phyloP scores from a whole-genome alignment of 1,139 yeast genomes.

The Protomyces macrosporus region DNA sequence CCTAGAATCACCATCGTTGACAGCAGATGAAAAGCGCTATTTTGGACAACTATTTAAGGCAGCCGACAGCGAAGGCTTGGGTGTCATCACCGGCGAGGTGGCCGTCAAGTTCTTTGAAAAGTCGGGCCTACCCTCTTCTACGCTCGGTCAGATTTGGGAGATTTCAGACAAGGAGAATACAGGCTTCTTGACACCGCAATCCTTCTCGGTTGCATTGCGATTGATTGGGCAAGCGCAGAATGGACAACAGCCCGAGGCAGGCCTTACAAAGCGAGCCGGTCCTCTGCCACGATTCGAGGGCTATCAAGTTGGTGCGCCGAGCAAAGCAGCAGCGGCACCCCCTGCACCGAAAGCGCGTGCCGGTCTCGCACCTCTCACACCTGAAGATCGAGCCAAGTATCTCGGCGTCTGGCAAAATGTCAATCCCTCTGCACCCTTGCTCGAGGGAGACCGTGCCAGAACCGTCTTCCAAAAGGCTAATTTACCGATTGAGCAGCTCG shows the following conservation, averaged over 20 bases:
- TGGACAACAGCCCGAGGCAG: constrained; percentile 43
- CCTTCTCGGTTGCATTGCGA: constrained; percentile 82
- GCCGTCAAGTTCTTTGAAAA: constrained; percentile 83
- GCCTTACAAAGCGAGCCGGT: constrained; percentile 41
- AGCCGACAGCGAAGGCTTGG: constrained; percentile 72
- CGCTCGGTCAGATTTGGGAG: constrained; percentile 91
- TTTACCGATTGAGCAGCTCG: constrained; percentile 74
- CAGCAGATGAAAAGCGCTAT: constrained; percentile 70
- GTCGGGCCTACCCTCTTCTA: constrained; percentile 72
- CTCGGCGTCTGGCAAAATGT: constrained; percentile 23
- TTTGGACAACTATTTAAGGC: constrained; percentile 71
- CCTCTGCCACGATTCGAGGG: constrained; percentile 46
- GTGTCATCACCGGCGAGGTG: constrained; percentile 82
- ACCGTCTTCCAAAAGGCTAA: constrained; percentile 72
- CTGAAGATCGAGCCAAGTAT: constrained; percentile 28
- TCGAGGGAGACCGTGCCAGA: constrained; percentile 51
- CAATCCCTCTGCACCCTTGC: constrained; percentile 45
- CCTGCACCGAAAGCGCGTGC: constrained; percentile 30
- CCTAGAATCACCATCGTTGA: constrained; percentile 40
- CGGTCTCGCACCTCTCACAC: constrained; percentile 25
- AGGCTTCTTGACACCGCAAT: constrained; percentile 77
- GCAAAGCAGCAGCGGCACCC: constrained; percentile 32
- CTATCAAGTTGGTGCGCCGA: constrained; percentile 30
- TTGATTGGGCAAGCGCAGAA: constrained; percentile 82
- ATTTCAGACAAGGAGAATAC: constrained; percentile 76